Evolutionary conservation across 768 basidiomycete genomes (phyloP).

Genomic region (Saitozyma sp.): DNA sequence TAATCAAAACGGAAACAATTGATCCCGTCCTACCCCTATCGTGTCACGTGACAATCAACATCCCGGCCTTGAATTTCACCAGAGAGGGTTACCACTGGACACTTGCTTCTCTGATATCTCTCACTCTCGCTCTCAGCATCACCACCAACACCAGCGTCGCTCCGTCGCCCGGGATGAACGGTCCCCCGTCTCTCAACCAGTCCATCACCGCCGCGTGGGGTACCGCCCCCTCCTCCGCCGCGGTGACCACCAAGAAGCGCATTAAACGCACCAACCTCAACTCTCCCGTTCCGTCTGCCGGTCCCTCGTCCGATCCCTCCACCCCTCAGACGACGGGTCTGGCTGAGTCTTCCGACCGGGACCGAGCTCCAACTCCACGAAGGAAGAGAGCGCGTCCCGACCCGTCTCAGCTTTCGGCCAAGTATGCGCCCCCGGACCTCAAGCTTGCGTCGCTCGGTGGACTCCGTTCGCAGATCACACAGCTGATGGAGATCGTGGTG

Average conservation of each 20-base stretch:
- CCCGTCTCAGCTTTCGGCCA: conserved; percentile 48
- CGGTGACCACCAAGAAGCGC: no score
- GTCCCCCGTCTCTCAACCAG: conserved; percentile 33
- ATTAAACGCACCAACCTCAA: conserved; percentile 25
- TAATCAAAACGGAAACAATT: not conserved
- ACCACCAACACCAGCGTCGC: no score
- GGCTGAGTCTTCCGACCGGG: not conserved
- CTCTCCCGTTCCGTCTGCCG: conserved; percentile 7
- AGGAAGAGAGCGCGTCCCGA: conserved; percentile 6
- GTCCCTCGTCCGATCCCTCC: not conserved
- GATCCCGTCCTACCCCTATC: no score
- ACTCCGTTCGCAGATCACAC: conserved; percentile 79
- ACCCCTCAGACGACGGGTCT: not conserved
- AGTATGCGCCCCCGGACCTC: conserved; percentile 71
- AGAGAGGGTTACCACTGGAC: no score
- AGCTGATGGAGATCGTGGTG: conserved; percentile 92
- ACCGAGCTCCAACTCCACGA: conserved; percentile 11
- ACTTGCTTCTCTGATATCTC: no score
- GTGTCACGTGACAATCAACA: not conserved
- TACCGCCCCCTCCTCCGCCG: not conserved
- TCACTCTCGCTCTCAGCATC: no score
- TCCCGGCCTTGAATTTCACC: not conserved
- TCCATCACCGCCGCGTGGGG: conserved; percentile 44
- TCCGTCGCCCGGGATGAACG: conserved; percentile 14
- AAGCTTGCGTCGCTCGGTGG: conserved; percentile 86